Evolutionary conservation across 306 rosid species (phyloP).

Genomic region (Sechiopsis laciniata): DNA sequence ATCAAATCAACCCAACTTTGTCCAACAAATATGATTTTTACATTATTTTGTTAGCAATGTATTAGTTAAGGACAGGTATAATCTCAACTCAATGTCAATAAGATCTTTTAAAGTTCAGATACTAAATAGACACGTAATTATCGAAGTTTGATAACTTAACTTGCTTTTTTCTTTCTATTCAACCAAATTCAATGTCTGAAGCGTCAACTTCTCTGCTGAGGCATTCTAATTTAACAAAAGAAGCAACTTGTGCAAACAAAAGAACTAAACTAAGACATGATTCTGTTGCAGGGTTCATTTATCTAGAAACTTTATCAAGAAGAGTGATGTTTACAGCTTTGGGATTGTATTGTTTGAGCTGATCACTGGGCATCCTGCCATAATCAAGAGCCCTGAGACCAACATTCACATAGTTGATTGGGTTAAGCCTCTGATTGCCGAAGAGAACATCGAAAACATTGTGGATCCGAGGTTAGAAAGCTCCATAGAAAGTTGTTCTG

Average conservation of each 20-base stretch:
- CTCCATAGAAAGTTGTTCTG: slow-evolving; percentile 15
- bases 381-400: slow-evolving; percentile 9
- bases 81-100: too few relatives aligned
- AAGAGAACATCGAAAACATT: slow-evolving; percentile 13
- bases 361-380: slow-evolving; percentile 26
- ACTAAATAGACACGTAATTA: background rate
- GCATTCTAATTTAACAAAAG: background rate
- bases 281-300: slow-evolving; percentile 1
- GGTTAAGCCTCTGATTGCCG: slow-evolving; percentile 15
- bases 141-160: background rate
- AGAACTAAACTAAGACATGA: background rate
- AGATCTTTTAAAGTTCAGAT: background rate
- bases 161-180: background rate
- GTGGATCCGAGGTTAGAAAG: slow-evolving; percentile 27
- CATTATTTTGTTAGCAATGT: background rate
- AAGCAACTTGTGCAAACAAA: background rate
- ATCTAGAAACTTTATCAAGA: slow-evolving; percentile 18
- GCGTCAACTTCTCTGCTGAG: background rate
- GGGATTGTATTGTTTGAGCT: slow-evolving; percentile 29
- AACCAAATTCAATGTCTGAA: background rate
- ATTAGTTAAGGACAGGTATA: background rate
- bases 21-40: background rate
- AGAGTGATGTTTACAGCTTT: slow-evolving; percentile 30
- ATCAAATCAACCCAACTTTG: background rate
- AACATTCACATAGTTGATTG: slow-evolving; percentile 25